Percentiles rank a stretch among this genome's conserved stretches.
phyloP scores from a whole-genome alignment of 805 yeast genomes.

The Candida alai region DNA sequence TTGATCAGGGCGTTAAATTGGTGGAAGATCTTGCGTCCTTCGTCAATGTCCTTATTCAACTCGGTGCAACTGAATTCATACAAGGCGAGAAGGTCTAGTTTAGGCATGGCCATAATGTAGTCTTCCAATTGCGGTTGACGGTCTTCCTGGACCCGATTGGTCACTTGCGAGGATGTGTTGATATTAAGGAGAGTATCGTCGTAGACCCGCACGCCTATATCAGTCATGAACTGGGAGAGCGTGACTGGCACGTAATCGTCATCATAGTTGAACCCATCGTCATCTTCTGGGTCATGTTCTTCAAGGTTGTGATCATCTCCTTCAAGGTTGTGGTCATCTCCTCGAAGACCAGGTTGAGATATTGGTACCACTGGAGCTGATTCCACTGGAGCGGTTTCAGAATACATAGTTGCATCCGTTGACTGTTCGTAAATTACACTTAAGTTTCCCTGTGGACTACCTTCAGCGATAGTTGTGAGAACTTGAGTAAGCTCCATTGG shows the following conservation, averaged over 20 bases:
- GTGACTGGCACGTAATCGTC: slow-evolving; percentile 30
- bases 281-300: slow-evolving; percentile 8
- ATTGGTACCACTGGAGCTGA: too few relatives aligned
- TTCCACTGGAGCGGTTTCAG: too few relatives aligned
- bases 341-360: too few relatives aligned
- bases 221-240: slow-evolving; percentile 34
- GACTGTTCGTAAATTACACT: too few relatives aligned
- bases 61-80: slow-evolving; percentile 54
- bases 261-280: slow-evolving; percentile 16
- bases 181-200: slow-evolving; percentile 42
- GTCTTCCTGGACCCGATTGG: slow-evolving; percentile 8
- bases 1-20: slow-evolving; percentile 44
- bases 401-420: too few relatives aligned
- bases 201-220: slow-evolving; percentile 40
- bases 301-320: slow-evolving; percentile 6
- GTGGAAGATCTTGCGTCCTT: slow-evolving; percentile 45
- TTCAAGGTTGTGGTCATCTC: slow-evolving; percentile 5
- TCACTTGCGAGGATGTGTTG: slow-evolving; percentile 19
- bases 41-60: slow-evolving; percentile 45
- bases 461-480: not conserved
- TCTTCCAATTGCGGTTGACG: slow-evolving; percentile 21
- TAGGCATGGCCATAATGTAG: slow-evolving; percentile 35
- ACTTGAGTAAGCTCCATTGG: slow-evolving; percentile 7
- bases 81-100: slow-evolving; percentile 44
- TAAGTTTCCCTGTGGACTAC: not conserved